phyloP scores from a whole-genome alignment of 305 asterid species.

The Solanum aculeatissimum region DNA sequence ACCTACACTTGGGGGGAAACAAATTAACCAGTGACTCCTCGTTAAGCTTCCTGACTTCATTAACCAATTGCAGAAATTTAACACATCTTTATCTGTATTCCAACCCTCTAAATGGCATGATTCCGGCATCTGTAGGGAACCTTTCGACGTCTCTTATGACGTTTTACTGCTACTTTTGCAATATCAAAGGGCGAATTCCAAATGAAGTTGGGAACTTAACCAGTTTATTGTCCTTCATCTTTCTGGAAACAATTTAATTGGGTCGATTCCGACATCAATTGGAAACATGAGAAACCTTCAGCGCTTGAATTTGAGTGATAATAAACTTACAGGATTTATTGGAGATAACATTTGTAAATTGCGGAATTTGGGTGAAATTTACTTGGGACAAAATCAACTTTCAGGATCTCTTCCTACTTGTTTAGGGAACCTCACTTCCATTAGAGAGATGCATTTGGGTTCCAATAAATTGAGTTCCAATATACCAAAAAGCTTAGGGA shows the following conservation, averaged over 20 bases:
- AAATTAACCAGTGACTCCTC: background rate
- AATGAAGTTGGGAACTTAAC: background rate
- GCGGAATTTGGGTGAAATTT: too few species aligned
- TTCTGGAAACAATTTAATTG: background rate
- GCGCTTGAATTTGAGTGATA: background rate
- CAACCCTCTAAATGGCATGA: background rate
- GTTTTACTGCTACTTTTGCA: background rate
- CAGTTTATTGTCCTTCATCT: background rate
- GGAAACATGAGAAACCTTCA: background rate
- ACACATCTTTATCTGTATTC: background rate
- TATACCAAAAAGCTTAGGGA: background rate
- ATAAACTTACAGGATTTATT: background rate
- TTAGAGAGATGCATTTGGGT: fast-evolving
- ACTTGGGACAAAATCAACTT: background rate
- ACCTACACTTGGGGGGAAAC: background rate
- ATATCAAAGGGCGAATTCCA: background rate
- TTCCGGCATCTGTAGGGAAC: background rate
- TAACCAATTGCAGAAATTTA: constrained; percentile 1
- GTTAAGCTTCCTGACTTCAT: constrained; percentile 6
- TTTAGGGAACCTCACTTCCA: background rate
- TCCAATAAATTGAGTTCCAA: background rate
- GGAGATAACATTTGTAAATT: fast-evolving
- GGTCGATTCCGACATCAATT: background rate
- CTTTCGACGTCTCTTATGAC: background rate
- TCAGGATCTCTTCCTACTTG: background rate